Evolutionary conservation across 2,329 filamentous ascomycete genomes (phyloP), one percentile per base, ranked within the genome.

Genomic region (Grosmannia penicillata): DNA sequence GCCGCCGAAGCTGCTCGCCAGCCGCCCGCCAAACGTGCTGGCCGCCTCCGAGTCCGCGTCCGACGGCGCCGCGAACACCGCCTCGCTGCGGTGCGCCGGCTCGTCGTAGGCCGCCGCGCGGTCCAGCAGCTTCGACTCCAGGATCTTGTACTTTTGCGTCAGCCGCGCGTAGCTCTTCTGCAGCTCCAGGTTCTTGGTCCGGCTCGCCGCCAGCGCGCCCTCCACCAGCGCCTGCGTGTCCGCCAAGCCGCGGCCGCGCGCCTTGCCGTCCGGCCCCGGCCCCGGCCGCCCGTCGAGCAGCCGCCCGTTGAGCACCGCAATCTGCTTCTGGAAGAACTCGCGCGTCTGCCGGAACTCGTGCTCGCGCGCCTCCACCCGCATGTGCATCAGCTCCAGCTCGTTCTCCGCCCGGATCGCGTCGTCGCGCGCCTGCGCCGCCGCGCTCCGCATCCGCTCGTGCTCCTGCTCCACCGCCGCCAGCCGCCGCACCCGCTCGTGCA

Each of bases 391-490:
- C 45, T 78, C 68, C 7, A 76, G 65, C 36, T 72, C 68, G 39
- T 65, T 70, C 27, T 75, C 65, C 11, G 78, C 65, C 23, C 70
- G 62, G 14, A 72, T 68, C 2, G 74, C 70, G 22, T 70, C 66
- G n/a, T 69, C 65, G 33, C 72, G 64, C 1, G 72, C 67, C 17
- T 59, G 57, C 38, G 76, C 65, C 29, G 73, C 66, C 42, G 76
- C 71, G 25, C 69, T 60, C 48, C 84, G 75, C 32, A 68, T 68
- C 30, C 73, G 71, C 49, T 84, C 76, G 39, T 72, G 70, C 33
- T 75, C 70, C 3, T 73, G 67, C 43, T 82, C 65, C 17, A 70
- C 67, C 14, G 66, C 64, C n/a, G 72, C 70, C 22, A 83, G 60
- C 22, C 70, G 65, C 18, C 68, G 61, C 3, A 81, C 66, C 46